Evolutionary conservation across 2,329 filamentous ascomycete species (phyloP).

Genomic region (Cercospora sp.): DNA sequence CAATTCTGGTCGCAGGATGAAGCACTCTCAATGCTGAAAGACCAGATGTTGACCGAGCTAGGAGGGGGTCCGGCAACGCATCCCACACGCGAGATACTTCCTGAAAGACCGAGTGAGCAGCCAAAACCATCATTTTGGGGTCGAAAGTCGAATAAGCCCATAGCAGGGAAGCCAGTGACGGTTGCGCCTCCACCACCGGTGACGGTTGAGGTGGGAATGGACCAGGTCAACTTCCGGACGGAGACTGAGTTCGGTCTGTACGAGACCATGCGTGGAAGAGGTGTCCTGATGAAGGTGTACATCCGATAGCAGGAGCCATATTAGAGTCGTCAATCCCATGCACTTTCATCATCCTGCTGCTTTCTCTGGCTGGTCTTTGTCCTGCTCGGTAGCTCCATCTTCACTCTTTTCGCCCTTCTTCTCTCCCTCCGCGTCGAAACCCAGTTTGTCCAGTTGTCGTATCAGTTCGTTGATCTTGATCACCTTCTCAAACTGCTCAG

Average conservation of each 20-base stretch:
- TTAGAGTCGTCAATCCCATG: neutral
- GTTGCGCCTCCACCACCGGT: constrained; percentile 19
- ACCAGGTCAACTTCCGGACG: constrained; percentile 45
- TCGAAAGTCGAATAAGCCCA: constrained; percentile 27
- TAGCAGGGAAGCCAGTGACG: neutral
- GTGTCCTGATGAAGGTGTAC: constrained; percentile 30
- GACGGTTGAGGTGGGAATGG: constrained; percentile 37
- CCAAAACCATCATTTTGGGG: constrained; percentile 21
- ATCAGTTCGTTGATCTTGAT: constrained; percentile 95
- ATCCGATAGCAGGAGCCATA: constrained; percentile 23
- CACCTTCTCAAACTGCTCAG: constrained; percentile 95
- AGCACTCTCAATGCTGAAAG: constrained; percentile 30
- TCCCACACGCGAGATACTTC: constrained; percentile 11
- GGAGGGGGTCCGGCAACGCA: constrained; percentile 14
- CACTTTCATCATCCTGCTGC: constrained; percentile 11
- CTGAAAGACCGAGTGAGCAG: constrained; percentile 15
- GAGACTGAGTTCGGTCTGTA: constrained; percentile 49
- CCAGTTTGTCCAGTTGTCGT: constrained; percentile 79
- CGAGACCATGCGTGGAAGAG: constrained; percentile 39
- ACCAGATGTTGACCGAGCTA: constrained; percentile 28
- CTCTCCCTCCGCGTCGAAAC: constrained; percentile 78
- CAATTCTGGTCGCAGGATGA: constrained; percentile 39
- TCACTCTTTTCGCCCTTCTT: constrained; percentile 37
- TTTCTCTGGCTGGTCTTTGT: neutral
- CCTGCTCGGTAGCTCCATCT: neutral